Evolutionary conservation across 257 asterid genomes (phyloP).

Genomic region (Primulina tabacum): DNA sequence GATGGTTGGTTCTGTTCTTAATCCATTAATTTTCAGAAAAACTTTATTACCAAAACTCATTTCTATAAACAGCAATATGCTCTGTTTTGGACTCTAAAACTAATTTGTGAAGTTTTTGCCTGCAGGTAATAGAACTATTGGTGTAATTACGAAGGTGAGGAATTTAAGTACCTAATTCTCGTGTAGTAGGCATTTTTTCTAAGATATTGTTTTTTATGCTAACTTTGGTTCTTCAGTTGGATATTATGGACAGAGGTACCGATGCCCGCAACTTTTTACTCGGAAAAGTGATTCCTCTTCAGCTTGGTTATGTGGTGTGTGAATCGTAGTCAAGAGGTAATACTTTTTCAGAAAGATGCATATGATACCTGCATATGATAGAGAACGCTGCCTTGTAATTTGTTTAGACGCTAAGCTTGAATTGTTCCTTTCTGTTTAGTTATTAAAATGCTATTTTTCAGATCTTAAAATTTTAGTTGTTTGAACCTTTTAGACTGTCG

Average conservation of each 20-base stretch:
- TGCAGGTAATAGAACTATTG: constrained; percentile 91
- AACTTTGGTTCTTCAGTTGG: constrained; percentile 62
- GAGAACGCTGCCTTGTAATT: background rate
- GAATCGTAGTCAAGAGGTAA: constrained; percentile 97
- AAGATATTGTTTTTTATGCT: constrained; percentile 4
- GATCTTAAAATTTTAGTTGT: background rate
- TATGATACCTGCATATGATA: background rate
- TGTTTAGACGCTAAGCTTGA: background rate
- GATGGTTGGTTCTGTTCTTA: constrained; percentile 52
- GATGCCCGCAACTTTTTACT: constrained; percentile 91
- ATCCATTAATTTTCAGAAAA: constrained; percentile 1
- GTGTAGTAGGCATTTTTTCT: constrained; percentile 5
- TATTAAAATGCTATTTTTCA: background rate
- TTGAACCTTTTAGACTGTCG: background rate
- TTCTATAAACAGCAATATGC: background rate
- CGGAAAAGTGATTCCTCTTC: constrained; percentile 94
- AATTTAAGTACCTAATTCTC: constrained; percentile 5
- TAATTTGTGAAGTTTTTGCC: constrained; percentile 26
- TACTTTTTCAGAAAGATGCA: constrained; percentile 10
- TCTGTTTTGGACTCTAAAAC: constrained; percentile 21
- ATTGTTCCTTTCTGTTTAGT: background rate
- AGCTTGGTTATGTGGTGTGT: constrained; percentile 96
- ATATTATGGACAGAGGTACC: constrained; percentile 98
- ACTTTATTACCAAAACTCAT: background rate
- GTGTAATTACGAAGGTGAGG: constrained; percentile 87